These are phyloP conservation scores for Logfia minima DNA, from an alignment of 129 eudicot species.

Conservation along the genomic window DNA sequence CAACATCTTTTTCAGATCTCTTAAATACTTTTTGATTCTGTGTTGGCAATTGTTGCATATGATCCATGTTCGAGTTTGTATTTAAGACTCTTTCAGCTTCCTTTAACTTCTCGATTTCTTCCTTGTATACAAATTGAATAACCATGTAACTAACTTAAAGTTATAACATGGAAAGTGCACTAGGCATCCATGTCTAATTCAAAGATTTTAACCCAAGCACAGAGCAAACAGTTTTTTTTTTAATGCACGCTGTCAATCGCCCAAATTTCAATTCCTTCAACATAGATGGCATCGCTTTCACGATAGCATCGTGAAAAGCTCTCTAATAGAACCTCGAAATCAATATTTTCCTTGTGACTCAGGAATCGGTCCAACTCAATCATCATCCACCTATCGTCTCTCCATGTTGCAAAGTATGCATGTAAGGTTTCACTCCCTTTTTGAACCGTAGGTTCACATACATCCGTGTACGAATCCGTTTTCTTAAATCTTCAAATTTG, in stretches of 20 bases:
- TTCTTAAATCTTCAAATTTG: background rate
- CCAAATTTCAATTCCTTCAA: conserved; percentile 8
- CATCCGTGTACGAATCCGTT: background rate
- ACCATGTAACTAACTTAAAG: too few species aligned
- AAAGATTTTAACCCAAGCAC: too few species aligned
- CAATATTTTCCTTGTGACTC: background rate
- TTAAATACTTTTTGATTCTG: too few species aligned
- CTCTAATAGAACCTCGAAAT: background rate
- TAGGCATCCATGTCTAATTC: too few species aligned
- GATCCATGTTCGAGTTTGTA: background rate
- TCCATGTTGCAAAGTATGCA: conserved; percentile 17
- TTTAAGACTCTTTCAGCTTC: background rate
- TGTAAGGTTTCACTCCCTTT: background rate
- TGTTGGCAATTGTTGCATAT: background rate
- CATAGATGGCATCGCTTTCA: background rate
- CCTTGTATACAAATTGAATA: too few species aligned
- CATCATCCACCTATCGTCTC: conserved; percentile 19
- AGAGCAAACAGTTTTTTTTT: too few species aligned
- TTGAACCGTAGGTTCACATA: conserved; percentile 14
- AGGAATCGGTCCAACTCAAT: conserved; percentile 9
- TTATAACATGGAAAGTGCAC: too few species aligned
- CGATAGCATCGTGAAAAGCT: background rate
- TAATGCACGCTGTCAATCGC: background rate
- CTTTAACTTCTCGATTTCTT: background rate
- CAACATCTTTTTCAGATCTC: background rate